Percentiles rank a stretch among this genome's conserved stretches.
Conservation (phyloP, 192 early-diverging fungal species). For the Lobosporangium transversale region DNA sequence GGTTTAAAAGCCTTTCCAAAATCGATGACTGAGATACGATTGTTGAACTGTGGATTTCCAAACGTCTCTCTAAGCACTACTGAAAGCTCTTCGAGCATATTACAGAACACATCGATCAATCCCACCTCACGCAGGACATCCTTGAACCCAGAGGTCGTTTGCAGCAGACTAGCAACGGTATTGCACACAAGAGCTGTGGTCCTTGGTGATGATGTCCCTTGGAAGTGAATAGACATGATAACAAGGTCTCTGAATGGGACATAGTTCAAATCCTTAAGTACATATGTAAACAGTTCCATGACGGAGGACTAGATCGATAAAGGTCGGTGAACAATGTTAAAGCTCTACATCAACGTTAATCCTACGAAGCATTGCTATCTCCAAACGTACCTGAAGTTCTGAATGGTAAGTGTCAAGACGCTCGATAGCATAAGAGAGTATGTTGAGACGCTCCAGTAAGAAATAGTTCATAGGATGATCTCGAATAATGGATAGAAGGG, state of each 20-base stretch:
- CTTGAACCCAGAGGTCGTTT: conserved; percentile 59
- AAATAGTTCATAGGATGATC: conserved; percentile 70
- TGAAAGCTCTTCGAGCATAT: conserved; percentile 62
- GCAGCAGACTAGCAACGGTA: conserved; percentile 55
- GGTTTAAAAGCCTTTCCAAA: conserved; percentile 48
- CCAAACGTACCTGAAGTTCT: conserved; percentile 54
- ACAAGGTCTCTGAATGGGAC: conserved; percentile 70
- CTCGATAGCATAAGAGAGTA: conserved; percentile 64
- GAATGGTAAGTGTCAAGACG: conserved; percentile 57
- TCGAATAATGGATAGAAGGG: conserved; percentile 54
- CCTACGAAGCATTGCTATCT: too few relatives aligned
- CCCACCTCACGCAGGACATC: conserved; percentile 70
- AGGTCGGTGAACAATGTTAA: too few relatives aligned
- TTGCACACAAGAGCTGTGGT: conserved; percentile 59
- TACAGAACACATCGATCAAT: conserved; percentile 66
- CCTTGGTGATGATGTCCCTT: conserved; percentile 60
- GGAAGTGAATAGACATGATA: conserved; percentile 63
- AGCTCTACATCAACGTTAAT: too few relatives aligned
- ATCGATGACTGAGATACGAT: conserved; percentile 45
- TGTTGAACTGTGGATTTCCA: conserved; percentile 52
- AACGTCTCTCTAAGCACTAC: conserved; percentile 52
- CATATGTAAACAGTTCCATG: conserved; percentile 63
- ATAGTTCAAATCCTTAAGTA: conserved; percentile 68
- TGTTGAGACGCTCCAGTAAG: conserved; percentile 57
- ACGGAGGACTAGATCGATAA: conserved; percentile 54